These are phyloP conservation scores for Parachaetomium inaequale DNA, from an alignment of 495 filamentous ascomycete species.

Conservation along the genomic window DNA sequence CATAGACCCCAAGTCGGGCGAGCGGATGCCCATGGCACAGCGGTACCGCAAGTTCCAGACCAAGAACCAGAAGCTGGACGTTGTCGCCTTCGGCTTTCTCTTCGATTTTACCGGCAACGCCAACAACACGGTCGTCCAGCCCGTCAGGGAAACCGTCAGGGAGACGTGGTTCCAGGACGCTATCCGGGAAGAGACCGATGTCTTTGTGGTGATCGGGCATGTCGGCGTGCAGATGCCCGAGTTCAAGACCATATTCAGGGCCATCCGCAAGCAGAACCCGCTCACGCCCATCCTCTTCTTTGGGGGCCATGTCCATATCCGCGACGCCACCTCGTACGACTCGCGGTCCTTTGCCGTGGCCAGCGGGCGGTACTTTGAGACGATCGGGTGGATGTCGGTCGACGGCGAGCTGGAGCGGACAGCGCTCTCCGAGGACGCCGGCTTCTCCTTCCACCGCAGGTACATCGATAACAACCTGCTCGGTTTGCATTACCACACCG, in stretches of 20 bases:
- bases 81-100: slow-evolving; percentile 87
- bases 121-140: slow-evolving; percentile 82
- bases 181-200: slow-evolving; percentile 77
- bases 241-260: slow-evolving; percentile 69
- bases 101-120: slow-evolving; percentile 88
- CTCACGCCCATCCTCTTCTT: slow-evolving; percentile 89
- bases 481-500: slow-evolving; percentile 79
- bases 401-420: slow-evolving; percentile 55
- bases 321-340: slow-evolving; percentile 81
- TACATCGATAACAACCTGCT: slow-evolving; percentile 96
- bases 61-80: slow-evolving; percentile 75
- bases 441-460: slow-evolving; percentile 61
- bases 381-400: slow-evolving; percentile 93
- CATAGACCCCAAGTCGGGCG: slow-evolving; percentile 62
- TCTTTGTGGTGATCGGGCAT: slow-evolving; percentile 86
- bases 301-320: slow-evolving; percentile 85
- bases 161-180: slow-evolving; percentile 87
- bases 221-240: slow-evolving; percentile 76
- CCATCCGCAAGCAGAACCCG: slow-evolving; percentile 72
- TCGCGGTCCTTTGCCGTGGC: slow-evolving; percentile 75
- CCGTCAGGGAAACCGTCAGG: slow-evolving; percentile 72
- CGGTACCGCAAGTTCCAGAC: slow-evolving; percentile 86
- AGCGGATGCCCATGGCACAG: slow-evolving; percentile 71
- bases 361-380: slow-evolving; percentile 95
- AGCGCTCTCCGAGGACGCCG: slow-evolving; percentile 12